phyloP scores from a whole-genome alignment of 2,329 filamentous ascomycete species.

The Zalaria sp. region DNA sequence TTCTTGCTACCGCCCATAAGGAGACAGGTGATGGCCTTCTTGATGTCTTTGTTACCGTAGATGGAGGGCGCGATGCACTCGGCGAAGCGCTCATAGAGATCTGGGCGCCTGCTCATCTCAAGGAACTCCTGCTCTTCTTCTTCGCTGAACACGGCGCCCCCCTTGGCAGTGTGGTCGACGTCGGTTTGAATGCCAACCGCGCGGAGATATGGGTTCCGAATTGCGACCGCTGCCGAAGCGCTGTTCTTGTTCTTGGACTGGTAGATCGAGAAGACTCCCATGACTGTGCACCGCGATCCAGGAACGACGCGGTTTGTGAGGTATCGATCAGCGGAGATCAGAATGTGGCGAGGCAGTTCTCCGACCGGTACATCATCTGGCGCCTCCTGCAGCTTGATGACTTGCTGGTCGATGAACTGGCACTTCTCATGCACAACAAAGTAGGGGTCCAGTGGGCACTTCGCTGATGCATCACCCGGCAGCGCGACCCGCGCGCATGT shows the following conservation, averaged over 20 bases:
- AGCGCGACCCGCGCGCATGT: constrained; percentile 48
- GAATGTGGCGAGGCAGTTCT: constrained; percentile 84
- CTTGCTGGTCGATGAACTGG: constrained; percentile 91
- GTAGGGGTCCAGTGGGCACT: constrained; percentile 88
- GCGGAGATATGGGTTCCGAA: constrained; percentile 85
- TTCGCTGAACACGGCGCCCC: constrained; percentile 66
- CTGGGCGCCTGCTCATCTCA: constrained; percentile 77
- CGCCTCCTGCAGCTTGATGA: constrained; percentile 94
- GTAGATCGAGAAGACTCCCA: constrained; percentile 97
- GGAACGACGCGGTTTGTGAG: constrained; percentile 91
- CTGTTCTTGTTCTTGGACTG: constrained; percentile 70
- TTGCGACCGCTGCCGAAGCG: constrained; percentile 71
- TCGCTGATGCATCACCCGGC: constrained; percentile 50
- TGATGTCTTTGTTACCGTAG: constrained; percentile 91
- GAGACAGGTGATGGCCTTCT: constrained; percentile 90
- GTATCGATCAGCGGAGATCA: constrained; percentile 93
- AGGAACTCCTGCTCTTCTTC: constrained; percentile 95
- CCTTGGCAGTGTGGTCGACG: constrained; percentile 77
- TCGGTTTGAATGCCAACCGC: constrained; percentile 88
- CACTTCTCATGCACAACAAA: constrained; percentile 91
- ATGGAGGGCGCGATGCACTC: constrained; percentile 94
- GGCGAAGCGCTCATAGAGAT: constrained; percentile 83
- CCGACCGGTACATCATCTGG: constrained; percentile 95
- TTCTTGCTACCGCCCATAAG: constrained; percentile 94
- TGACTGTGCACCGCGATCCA: constrained; percentile 84